These are phyloP conservation scores for Thermothielavioides terrestris DNA, from an alignment of 495 filamentous ascomycete species.

Conservation along the genomic window DNA sequence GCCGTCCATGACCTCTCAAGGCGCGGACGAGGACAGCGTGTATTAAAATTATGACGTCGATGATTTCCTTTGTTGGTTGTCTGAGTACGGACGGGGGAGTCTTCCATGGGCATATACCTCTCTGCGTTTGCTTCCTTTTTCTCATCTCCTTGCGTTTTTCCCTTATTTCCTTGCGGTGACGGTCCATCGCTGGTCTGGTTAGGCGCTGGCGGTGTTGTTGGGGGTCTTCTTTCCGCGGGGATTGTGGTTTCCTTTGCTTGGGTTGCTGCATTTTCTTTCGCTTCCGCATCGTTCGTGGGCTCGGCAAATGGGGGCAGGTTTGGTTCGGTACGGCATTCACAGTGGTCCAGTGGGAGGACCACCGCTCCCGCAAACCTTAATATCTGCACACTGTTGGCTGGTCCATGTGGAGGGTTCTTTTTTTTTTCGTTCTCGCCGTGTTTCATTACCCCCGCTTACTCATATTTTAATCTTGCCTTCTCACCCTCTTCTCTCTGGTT, in stretches of 20 bases:
- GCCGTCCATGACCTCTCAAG: slow-evolving; percentile 54
- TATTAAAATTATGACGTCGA: slow-evolving; percentile 43
- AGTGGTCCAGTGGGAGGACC: slow-evolving; percentile 31
- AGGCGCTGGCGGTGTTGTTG: slow-evolving; percentile 18
- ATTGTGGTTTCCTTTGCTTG: slow-evolving; percentile 22
- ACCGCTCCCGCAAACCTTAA: slow-evolving; percentile 41
- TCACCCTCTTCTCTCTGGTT: slow-evolving; percentile 4
- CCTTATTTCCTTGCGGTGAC: slow-evolving; percentile 10
- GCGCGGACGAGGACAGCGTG: slow-evolving; percentile 52
- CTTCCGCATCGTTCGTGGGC: slow-evolving; percentile 32
- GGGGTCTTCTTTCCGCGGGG: slow-evolving; percentile 15
- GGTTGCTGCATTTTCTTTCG: slow-evolving; percentile 29
- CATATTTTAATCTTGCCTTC: slow-evolving; percentile 8
- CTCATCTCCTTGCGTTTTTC: slow-evolving; percentile 24
- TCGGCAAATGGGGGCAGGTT: slow-evolving; percentile 39
- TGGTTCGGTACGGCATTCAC: slow-evolving; percentile 36
- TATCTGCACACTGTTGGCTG: slow-evolving; percentile 47
- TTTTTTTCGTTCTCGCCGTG: slow-evolving; percentile 32
- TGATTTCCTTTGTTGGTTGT: slow-evolving; percentile 37
- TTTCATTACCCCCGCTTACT: slow-evolving; percentile 41
- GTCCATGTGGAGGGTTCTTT: slow-evolving; percentile 39
- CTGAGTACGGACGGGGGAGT: slow-evolving; percentile 24
- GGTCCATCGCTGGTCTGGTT: slow-evolving; percentile 16
- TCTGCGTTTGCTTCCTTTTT: slow-evolving; percentile 18
- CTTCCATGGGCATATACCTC: slow-evolving; percentile 46